These are phyloP conservation scores for Russula ochroleuca DNA, from an alignment of 768 basidiomycete genomes.

Conservation along the genomic window DNA sequence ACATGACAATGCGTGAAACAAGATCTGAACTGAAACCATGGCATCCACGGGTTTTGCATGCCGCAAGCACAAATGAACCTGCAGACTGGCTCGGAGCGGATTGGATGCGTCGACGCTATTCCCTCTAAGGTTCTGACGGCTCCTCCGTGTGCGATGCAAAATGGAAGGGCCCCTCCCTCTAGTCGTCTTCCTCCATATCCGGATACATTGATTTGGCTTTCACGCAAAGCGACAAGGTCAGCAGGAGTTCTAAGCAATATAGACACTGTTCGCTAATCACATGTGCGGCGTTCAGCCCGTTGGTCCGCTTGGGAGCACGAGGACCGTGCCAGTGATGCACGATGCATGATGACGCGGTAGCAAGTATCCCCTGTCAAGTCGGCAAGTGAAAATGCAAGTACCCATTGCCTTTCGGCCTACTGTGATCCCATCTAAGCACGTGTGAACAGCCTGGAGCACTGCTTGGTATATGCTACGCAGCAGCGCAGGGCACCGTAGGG, in stretches of 20 bases:
- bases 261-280: slow-evolving; percentile 9
- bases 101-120: slow-evolving; percentile 20
- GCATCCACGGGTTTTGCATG: slow-evolving; percentile 25
- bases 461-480: background rate
- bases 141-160: slow-evolving; percentile 17
- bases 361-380: background rate
- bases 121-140: slow-evolving; percentile 20
- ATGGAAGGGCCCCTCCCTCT: slow-evolving; percentile 20
- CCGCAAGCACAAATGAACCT: slow-evolving; percentile 21
- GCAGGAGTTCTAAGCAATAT: background rate
- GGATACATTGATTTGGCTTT: slow-evolving; percentile 13
- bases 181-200: slow-evolving; percentile 6
- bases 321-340: background rate
- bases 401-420: background rate
- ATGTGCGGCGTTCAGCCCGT: slow-evolving; percentile 2
- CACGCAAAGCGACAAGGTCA: slow-evolving; percentile 11
- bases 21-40: slow-evolving; percentile 27
- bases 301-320: background rate
- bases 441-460: slow-evolving; percentile 1
- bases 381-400: background rate
- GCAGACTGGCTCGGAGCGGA: slow-evolving; percentile 22
- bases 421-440: slow-evolving; percentile 1
- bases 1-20: slow-evolving; percentile 28
- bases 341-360: background rate
- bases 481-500: background rate